phyloP scores from a whole-genome alignment of 208 protist species.

The Leishmania major region DNA sequence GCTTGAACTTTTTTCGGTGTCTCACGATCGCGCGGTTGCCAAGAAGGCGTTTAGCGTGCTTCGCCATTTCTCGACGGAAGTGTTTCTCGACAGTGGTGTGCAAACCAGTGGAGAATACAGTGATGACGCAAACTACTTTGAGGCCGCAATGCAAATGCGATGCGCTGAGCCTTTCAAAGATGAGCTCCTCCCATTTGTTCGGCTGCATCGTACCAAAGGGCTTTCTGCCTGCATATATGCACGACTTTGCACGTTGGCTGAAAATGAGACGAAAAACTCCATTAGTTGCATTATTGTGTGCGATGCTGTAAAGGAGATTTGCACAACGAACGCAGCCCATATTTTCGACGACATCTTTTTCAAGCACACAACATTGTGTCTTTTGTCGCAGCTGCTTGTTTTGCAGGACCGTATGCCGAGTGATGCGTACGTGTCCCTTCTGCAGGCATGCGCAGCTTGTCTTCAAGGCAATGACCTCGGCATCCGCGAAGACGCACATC shows the following conservation, averaged over 20 bases:
- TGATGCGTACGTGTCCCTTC: conserved; percentile 19
- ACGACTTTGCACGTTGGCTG: not conserved
- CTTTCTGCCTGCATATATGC: not conserved
- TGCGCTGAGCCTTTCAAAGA: not conserved
- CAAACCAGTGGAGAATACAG: not conserved
- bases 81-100: not conserved
- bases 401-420: conserved; percentile 11
- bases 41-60: conserved; percentile 15
- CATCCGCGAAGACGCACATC: not conserved
- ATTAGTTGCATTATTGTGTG: conserved; percentile 7
- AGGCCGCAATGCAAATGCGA: not conserved
- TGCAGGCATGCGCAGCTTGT: conserved; percentile 17
- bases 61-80: not conserved
- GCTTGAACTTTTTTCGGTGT: conserved; percentile 12
- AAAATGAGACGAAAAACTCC: not conserved
- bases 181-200: not conserved
- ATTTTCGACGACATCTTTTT: not conserved
- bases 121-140: not conserved
- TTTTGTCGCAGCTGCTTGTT: conserved; percentile 12
- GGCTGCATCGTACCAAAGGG: not conserved
- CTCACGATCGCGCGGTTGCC: conserved; percentile 17
- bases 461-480: not conserved
- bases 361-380: not conserved
- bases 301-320: conserved; percentile 17
- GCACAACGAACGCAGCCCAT: not conserved